Percentiles rank a stretch among this genome's conserved stretches.
These are phyloP conservation scores for Cladosporium sp. DNA, from an alignment of 2,329 filamentous ascomycete genomes.

Conservation along the genomic window DNA sequence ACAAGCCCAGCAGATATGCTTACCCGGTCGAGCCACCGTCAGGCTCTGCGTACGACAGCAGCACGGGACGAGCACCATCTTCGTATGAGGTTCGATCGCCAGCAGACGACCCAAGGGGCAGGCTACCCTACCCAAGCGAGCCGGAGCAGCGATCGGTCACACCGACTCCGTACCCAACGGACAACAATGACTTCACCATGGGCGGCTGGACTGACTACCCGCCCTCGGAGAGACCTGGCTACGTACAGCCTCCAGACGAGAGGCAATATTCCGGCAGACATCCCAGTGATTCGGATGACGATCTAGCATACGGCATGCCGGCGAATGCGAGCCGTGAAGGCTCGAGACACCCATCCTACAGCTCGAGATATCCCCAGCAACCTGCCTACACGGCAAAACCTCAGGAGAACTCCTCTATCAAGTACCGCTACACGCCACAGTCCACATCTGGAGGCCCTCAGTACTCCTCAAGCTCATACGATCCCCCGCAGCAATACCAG, in stretches of 20 bases:
- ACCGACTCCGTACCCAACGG: slow-evolving; percentile 23
- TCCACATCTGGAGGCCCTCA: slow-evolving; percentile 15
- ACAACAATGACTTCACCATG: slow-evolving; percentile 36
- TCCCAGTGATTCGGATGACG: slow-evolving; percentile 20
- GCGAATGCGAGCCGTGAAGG: slow-evolving; percentile 6
- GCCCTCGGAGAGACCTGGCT: slow-evolving; percentile 40
- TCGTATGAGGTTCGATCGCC: slow-evolving; percentile 39
- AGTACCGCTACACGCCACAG: slow-evolving; percentile 18
- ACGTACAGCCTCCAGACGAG: slow-evolving; percentile 16
- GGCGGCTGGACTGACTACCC: slow-evolving; percentile 42
- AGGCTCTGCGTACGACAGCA: background rate
- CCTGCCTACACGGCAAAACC: slow-evolving; percentile 15
- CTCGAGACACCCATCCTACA: slow-evolving; percentile 17
- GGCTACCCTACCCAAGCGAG: slow-evolving; percentile 15
- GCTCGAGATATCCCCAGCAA: slow-evolving; percentile 11
- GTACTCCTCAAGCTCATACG: slow-evolving; percentile 16
- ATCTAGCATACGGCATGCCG: slow-evolving; percentile 27
- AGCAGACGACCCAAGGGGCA: slow-evolving; percentile 9
- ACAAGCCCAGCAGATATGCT: slow-evolving; percentile 8
- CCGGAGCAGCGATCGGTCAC: slow-evolving; percentile 11
- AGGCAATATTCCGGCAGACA: slow-evolving; percentile 16
- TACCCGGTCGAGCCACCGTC: background rate
- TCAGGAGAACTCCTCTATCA: slow-evolving; percentile 14
- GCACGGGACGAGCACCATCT: slow-evolving; percentile 3
- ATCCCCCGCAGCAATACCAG: slow-evolving; percentile 25